Percentiles rank a stretch among this genome's conserved stretches.
Conservation (phyloP, 306 rosid species). For the Trichosanthes truncata region DNA sequence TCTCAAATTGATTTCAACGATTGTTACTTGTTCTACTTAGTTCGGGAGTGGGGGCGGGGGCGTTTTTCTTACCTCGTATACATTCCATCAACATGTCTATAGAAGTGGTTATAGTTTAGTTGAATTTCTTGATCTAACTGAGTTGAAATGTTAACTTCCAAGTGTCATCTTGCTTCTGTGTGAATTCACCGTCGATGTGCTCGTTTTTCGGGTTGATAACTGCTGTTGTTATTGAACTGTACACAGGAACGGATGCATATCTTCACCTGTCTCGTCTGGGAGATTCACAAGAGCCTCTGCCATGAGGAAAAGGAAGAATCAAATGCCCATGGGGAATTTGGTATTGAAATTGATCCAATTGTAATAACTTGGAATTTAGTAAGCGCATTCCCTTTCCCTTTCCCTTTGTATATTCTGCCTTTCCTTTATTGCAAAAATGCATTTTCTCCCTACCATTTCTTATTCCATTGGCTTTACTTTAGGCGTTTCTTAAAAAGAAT, state of each 20-base stretch:
- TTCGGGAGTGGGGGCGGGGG: not conserved
- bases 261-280: constrained; percentile 88
- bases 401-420: not conserved
- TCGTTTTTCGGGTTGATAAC: not conserved
- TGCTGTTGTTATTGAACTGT: not conserved
- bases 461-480: not conserved
- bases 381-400: not conserved
- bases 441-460: not conserved
- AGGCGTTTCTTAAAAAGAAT: not conserved
- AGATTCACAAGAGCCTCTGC: constrained; percentile 83
- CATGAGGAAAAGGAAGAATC: constrained; percentile 20
- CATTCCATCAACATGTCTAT: not conserved
- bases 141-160: not conserved
- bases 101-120: not conserved
- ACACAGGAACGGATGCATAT: constrained; percentile 81
- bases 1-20: not conserved
- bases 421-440: not conserved
- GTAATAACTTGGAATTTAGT: not conserved
- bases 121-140: not conserved
- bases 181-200: not conserved
- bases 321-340: not conserved
- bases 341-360: not conserved
- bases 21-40: not conserved
- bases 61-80: not conserved
- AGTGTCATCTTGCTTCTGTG: not conserved